Percentiles rank a stretch among this genome's conserved stretches.
phyloP scores from a whole-genome alignment of 106 monocot genomes.

The Hemerocallis citrina region DNA sequence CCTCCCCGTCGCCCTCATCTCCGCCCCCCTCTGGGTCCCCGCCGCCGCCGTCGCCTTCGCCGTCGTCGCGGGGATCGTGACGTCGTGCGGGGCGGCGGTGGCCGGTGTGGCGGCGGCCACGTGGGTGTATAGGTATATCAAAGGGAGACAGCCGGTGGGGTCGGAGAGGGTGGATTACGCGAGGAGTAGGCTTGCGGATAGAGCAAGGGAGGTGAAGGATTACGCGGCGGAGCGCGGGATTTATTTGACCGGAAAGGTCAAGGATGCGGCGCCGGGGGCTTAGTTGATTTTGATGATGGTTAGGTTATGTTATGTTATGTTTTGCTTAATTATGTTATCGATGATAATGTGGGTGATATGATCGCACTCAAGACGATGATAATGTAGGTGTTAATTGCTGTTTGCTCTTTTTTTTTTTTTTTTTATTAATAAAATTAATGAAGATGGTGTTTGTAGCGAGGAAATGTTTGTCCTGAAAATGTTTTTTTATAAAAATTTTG shows the following conservation, averaged over 20 bases:
- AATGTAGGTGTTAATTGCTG: no score
- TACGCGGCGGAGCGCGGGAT: slow-evolving; percentile 51
- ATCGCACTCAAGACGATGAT: no score
- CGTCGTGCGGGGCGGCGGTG: slow-evolving; percentile 30
- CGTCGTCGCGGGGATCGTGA: slow-evolving; percentile 15
- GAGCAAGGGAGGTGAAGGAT: slow-evolving; percentile 54
- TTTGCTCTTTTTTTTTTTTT: no score
- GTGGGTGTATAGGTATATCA: slow-evolving; percentile 65
- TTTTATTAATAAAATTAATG: no score
- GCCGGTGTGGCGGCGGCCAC: slow-evolving; percentile 24
- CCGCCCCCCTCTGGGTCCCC: slow-evolving; percentile 68
- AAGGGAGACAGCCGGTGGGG: slow-evolving; percentile 52
- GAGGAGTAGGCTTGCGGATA: slow-evolving; percentile 50
- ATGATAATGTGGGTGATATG: no score
- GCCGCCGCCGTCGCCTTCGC: slow-evolving; percentile 25
- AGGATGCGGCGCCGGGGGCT: slow-evolving; percentile 79
- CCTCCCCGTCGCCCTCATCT: slow-evolving; percentile 43
- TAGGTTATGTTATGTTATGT: no score
- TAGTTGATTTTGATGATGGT: no score
- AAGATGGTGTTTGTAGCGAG: no score
- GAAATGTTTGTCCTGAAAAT: no score
- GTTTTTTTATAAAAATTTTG: no score
- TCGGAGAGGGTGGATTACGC: slow-evolving; percentile 54
- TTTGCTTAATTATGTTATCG: no score
- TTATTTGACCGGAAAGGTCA: slow-evolving; percentile 29